phyloP scores from a whole-genome alignment of 805 yeast species.

The Geotrichum ghanense region DNA sequence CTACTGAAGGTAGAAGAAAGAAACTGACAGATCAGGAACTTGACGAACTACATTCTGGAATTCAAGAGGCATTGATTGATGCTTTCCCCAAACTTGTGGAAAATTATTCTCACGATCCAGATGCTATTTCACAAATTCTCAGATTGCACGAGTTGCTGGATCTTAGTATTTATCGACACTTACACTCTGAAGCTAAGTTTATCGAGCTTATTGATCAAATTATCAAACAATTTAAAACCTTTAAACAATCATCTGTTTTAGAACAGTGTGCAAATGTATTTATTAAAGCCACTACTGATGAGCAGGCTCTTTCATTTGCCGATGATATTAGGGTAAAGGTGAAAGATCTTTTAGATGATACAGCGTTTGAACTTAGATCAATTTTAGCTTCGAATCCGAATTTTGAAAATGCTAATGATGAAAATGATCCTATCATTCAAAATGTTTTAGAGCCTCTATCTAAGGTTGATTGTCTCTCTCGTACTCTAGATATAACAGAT shows the following conservation, averaged over 20 bases:
- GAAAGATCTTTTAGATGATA: slow-evolving; percentile 6
- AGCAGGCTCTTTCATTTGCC: not conserved
- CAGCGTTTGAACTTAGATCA: slow-evolving; percentile 3
- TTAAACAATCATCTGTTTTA: slow-evolving; percentile 4
- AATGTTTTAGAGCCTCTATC: not conserved
- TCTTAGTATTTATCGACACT: slow-evolving; percentile 10
- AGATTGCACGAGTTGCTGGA: slow-evolving; percentile 15
- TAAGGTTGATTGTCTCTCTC: not conserved
- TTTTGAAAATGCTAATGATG: not conserved
- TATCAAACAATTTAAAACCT: slow-evolving; percentile 8
- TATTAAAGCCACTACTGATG: slow-evolving; percentile 1
- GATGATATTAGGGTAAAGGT: slow-evolving; percentile 3
- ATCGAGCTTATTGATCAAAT: slow-evolving; percentile 17
- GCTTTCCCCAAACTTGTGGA: slow-evolving; percentile 15
- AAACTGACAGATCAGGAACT: slow-evolving; percentile 3
- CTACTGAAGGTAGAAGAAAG: slow-evolving; percentile 5
- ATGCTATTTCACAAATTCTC: slow-evolving; percentile 13
- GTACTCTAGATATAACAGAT: not conserved
- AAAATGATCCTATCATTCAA: slow-evolving; percentile 1
- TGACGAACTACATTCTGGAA: slow-evolving; percentile 9
- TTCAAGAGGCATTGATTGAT: slow-evolving; percentile 9
- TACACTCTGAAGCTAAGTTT: slow-evolving; percentile 14
- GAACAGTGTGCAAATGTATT: slow-evolving; percentile 9
- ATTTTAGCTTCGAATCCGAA: not conserved
- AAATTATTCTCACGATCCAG: slow-evolving; percentile 16